A percentile compares a stretch with the other conserved stretches of the same genome.
Conservation (phyloP, 1,284 basidiomycete species). For the Apiotrichum siamense region DNA sequence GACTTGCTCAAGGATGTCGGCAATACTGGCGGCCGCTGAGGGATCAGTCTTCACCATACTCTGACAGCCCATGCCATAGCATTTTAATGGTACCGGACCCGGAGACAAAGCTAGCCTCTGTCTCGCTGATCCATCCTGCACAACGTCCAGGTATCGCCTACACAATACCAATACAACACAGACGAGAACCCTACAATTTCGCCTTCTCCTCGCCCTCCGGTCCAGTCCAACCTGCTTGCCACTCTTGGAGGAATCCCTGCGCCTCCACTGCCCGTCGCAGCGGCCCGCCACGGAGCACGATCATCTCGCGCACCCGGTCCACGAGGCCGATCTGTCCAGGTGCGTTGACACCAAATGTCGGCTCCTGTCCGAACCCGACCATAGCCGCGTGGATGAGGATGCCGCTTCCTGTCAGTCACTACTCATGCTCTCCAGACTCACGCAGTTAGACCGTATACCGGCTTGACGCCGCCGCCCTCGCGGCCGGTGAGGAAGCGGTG, state of each 20-base stretch:
- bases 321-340: slow-evolving; percentile 54
- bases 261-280: slow-evolving; percentile 54
- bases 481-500: slow-evolving; percentile 75
- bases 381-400: slow-evolving; percentile 65
- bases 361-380: slow-evolving; percentile 57
- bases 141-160: no score
- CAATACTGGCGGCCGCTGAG: no score
- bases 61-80: no score
- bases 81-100: no score
- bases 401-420: slow-evolving; percentile 48
- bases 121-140: no score
- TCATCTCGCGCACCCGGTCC: slow-evolving; percentile 57
- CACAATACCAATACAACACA: no score
- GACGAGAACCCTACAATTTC: slow-evolving; percentile 1
- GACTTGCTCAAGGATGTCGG: no score
- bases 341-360: slow-evolving; percentile 60
- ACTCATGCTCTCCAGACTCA: slow-evolving; percentile 34
- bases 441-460: slow-evolving; percentile 76
- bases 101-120: no score
- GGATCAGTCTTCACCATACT: no score
- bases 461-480: slow-evolving; percentile 71
- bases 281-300: slow-evolving; percentile 50
- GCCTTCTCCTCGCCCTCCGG: background rate
- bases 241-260: slow-evolving; percentile 46
- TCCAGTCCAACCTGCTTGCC: background rate